Evolutionary conservation across 495 filamentous ascomycete genomes (phyloP).

Genomic region (Amphirosellinia nigrospora): DNA sequence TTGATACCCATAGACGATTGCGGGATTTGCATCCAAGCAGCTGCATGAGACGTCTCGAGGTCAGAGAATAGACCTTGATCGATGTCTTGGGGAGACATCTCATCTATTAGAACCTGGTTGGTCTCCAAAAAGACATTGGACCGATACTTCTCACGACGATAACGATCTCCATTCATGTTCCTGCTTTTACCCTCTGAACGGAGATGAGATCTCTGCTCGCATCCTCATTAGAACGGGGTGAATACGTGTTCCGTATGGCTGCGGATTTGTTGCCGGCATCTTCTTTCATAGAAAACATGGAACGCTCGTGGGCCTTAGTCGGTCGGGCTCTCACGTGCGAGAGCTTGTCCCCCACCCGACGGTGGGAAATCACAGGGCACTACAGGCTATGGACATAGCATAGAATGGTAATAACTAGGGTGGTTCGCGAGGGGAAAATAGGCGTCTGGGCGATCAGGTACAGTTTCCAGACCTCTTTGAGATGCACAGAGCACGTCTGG

Average conservation of each 20-base stretch:
- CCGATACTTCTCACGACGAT: constrained; percentile 40
- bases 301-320: constrained; percentile 59
- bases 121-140: constrained; percentile 37
- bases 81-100: constrained; percentile 43
- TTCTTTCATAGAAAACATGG: constrained; percentile 63
- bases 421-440: constrained; percentile 41
- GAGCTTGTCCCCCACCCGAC: constrained; percentile 32
- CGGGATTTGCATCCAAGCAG: constrained; percentile 48
- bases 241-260: constrained; percentile 40
- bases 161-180: constrained; percentile 45
- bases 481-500: constrained; percentile 48
- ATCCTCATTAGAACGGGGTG: constrained; percentile 43
- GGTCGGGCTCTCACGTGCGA: constrained; percentile 37
- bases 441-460: constrained; percentile 44
- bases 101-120: constrained; percentile 43
- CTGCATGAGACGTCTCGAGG: constrained; percentile 49
- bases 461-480: constrained; percentile 40
- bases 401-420: constrained; percentile 53
- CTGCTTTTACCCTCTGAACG: constrained; percentile 43
- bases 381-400: constrained; percentile 37
- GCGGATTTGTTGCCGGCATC: constrained; percentile 43
- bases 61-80: constrained; percentile 49
- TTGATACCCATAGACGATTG: constrained; percentile 54
- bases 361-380: constrained; percentile 34
- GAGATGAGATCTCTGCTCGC: constrained; percentile 40